A percentile compares a stretch with the other conserved stretches of the same genome.
Evolutionary conservation across 306 rosid genomes (phyloP).

Genomic region (Gleditsia sinensis): DNA sequence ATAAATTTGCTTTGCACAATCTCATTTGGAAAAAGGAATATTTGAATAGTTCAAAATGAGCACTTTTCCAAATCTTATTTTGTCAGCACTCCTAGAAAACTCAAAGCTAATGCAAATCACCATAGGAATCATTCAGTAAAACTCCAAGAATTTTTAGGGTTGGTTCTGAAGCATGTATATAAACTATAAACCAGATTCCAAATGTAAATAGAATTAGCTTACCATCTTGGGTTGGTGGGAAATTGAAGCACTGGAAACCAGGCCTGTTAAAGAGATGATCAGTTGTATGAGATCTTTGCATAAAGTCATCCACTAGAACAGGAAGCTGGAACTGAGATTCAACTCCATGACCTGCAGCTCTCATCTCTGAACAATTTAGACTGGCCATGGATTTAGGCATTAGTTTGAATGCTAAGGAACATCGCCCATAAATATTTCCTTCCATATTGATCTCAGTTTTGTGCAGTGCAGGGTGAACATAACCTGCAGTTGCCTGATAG

Average conservation of each 20-base stretch:
- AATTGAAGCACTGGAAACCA: constrained; percentile 74
- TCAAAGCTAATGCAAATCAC: background rate
- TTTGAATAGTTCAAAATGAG: too few relatives aligned
- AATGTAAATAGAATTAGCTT: constrained; percentile 39
- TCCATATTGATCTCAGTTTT: constrained; percentile 76
- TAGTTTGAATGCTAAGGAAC: constrained; percentile 84
- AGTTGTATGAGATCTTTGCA: constrained; percentile 86
- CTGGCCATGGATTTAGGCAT: constrained; percentile 90
- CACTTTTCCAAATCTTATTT: background rate
- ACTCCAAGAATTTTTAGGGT: background rate
- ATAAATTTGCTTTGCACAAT: too few relatives aligned
- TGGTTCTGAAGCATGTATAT: constrained; percentile 5
- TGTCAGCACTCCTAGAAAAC: background rate
- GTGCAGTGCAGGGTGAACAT: constrained; percentile 84
- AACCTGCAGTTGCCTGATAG: constrained; percentile 97
- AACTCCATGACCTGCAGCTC: constrained; percentile 93
- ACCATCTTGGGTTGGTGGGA: constrained; percentile 82
- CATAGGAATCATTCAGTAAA: background rate
- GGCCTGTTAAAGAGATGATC: constrained; percentile 78
- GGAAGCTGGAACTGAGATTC: constrained; percentile 95
- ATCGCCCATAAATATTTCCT: constrained; percentile 76
- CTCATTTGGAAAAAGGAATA: too few relatives aligned
- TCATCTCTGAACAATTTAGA: constrained; percentile 96
- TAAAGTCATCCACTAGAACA: constrained; percentile 91
- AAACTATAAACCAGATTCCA: background rate